These are phyloP conservation scores for Multifurca ochricompacta DNA, from an alignment of 768 basidiomycete species.

Conservation along the genomic window DNA sequence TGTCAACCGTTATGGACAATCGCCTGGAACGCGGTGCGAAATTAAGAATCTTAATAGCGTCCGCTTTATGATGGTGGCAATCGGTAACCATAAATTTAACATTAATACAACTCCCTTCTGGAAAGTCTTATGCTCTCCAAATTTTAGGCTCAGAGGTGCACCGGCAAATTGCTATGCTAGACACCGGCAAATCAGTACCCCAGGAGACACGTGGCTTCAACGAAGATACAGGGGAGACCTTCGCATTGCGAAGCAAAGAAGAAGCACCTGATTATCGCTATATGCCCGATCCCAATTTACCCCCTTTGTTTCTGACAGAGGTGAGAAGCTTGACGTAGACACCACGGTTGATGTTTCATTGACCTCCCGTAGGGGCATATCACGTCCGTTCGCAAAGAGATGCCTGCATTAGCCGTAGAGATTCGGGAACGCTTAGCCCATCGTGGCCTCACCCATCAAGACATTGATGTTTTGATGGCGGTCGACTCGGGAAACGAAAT, in stretches of 20 bases:
- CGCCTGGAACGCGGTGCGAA: slow-evolving; percentile 81
- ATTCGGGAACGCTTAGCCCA: slow-evolving; percentile 50
- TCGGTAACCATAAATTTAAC: slow-evolving; percentile 41
- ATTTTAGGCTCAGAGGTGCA: slow-evolving; percentile 68
- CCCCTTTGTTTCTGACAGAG: slow-evolving; percentile 53
- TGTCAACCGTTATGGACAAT: slow-evolving; percentile 56
- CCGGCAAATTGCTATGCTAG: slow-evolving; percentile 62
- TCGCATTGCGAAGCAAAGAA: slow-evolving; percentile 79
- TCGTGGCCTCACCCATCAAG: slow-evolving; percentile 50
- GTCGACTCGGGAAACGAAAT: slow-evolving; percentile 62
- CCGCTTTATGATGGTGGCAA: slow-evolving; percentile 75
- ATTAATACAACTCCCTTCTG: not conserved
- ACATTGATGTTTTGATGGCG: slow-evolving; percentile 67
- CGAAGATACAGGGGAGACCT: slow-evolving; percentile 74
- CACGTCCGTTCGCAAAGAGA: slow-evolving; percentile 35
- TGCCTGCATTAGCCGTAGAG: slow-evolving; percentile 74
- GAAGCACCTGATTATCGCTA: slow-evolving; percentile 94
- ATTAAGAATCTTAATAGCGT: slow-evolving; percentile 96
- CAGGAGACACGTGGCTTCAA: slow-evolving; percentile 94
- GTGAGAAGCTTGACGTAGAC: slow-evolving; percentile 28
- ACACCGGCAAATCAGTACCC: slow-evolving; percentile 35
- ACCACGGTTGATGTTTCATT: not conserved
- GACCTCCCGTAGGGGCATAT: slow-evolving; percentile 50
- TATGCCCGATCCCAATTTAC: slow-evolving; percentile 96
- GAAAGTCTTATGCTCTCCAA: not conserved